Percentiles rank a stretch among this genome's conserved stretches.
Evolutionary conservation across 1,284 basidiomycete species (phyloP).

Genomic region (Paramarasmius palmivorus): DNA sequence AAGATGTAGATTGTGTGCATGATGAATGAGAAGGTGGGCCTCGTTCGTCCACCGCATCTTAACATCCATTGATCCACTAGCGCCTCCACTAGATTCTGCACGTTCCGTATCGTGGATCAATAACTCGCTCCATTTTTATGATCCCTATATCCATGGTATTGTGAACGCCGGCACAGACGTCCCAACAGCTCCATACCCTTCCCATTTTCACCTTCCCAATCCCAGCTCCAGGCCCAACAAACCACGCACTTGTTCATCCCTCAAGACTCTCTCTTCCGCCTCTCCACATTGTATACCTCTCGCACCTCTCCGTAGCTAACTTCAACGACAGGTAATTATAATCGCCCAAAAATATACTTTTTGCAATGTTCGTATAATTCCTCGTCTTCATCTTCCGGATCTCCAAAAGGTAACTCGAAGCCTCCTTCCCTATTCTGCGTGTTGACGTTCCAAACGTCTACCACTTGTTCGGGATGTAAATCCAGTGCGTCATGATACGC

Average conservation of each 20-base stretch:
- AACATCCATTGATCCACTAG: constrained; percentile 33
- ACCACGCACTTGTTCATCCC: constrained; percentile 73
- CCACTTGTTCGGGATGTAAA: constrained; percentile 40
- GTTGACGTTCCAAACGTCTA: constrained; percentile 35
- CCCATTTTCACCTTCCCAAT: constrained; percentile 45
- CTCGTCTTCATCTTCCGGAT: constrained; percentile 64
- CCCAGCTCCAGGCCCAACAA: constrained; percentile 47
- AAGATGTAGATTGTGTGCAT: too few species aligned
- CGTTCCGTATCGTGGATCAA: constrained; percentile 13
- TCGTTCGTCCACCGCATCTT: constrained; percentile 49
- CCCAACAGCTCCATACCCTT: constrained; percentile 60
- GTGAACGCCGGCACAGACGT: constrained; percentile 21
- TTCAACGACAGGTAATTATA: constrained; percentile 88
- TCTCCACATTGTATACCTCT: constrained; percentile 66
- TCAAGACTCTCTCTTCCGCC: constrained; percentile 69
- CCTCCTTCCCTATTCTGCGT: constrained; percentile 47
- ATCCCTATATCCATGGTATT: constrained; percentile 34
- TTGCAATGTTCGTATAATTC: constrained; percentile 70
- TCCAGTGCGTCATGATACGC: constrained; percentile 69
- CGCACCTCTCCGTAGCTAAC: constrained; percentile 77
- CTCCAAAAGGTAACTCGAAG: constrained; percentile 68
- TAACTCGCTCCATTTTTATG: constrained; percentile 11
- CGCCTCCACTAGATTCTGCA: constrained; percentile 1
- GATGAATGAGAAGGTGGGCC: too few species aligned
- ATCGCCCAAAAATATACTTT: constrained; percentile 87